Evolutionary conservation across 2,329 filamentous ascomycete genomes (phyloP), one percentile per base, ranked within the genome.

Genomic region (Phaeosphaeria sp.): DNA sequence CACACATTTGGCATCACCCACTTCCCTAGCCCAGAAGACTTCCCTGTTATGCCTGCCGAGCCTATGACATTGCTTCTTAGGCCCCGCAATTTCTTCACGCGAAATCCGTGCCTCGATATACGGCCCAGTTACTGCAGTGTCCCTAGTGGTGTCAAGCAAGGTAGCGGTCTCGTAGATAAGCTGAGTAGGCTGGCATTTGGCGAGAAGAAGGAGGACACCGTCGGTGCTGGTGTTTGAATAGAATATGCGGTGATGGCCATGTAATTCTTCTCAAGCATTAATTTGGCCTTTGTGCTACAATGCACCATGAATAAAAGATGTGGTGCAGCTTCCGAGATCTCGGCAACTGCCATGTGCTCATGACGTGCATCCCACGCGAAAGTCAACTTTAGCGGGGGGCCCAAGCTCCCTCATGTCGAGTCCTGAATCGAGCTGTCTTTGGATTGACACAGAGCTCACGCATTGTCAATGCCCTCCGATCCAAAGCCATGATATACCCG

Each of bases 1-100:
- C 93, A 97, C 79, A 96, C 92, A 0, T 97, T 97, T 71, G 93
- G 93, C 36, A 83, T 97, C 36, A 94, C 90, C 0, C 93, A 97
- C 75, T 94, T 97, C 81, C 93, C 93, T 0, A 82, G 90, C 0
- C 92, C 93, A 0, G 93, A 97, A 74, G 93, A 97, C 77, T 97
- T 92, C 81, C 93, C 93, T 27, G 84, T 97, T 67, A 97, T 97
- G 93, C 92, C 92, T 0, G 90, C 87, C 42, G 78, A 82, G 81
- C 90, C 91, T 0, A 93, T 97, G 85, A 91, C 87, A 1, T 80
- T 96, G 66, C 83, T 96, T 36, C 81, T 96, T 42, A 82, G 91
- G 30, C 92, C 92, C 2, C 81, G 92, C 43, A 89, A 96, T 80
- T 96, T 96, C 84, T 96, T 96, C 78, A 79, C 83, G 21, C 84